phyloP scores from a whole-genome alignment of 306 rosid genomes.

The Cicer cuneatum region DNA sequence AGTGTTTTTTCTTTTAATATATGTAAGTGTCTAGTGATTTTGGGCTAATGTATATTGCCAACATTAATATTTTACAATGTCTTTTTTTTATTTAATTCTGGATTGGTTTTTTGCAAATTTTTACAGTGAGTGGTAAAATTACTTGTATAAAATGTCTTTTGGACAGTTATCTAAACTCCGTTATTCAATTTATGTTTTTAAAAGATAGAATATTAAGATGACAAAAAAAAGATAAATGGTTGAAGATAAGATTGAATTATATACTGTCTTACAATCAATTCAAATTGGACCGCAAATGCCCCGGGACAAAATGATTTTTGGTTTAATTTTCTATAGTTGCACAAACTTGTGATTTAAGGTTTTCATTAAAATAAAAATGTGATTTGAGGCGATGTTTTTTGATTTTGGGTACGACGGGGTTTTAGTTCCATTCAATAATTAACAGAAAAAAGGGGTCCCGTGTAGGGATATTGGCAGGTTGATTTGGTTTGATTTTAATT shows the following conservation, averaged over 20 bases:
- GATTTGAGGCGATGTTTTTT: too few species aligned
- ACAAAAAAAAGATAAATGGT: neutral
- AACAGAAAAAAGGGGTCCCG: too few species aligned
- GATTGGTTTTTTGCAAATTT: constrained; percentile 3
- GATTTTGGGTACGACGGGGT: too few species aligned
- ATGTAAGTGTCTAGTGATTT: neutral
- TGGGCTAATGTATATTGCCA: neutral
- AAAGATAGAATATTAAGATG: neutral
- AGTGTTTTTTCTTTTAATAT: neutral
- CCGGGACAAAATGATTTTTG: neutral
- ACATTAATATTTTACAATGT: neutral
- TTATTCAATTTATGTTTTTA: neutral
- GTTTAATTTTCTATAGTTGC: neutral
- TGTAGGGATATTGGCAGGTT: too few species aligned
- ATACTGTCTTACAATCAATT: too few species aligned
- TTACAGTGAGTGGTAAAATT: neutral
- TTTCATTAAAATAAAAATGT: too few species aligned
- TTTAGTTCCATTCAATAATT: too few species aligned
- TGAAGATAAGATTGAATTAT: too few species aligned
- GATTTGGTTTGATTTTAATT: too few species aligned
- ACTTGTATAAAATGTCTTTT: neutral
- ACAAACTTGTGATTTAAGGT: too few species aligned
- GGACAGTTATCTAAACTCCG: neutral
- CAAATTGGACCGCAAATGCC: too few species aligned
- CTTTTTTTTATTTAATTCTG: neutral